Base-by-base conservation (phyloP, 257 asterid species). In the Nicotiana sylvestris region DNA sequence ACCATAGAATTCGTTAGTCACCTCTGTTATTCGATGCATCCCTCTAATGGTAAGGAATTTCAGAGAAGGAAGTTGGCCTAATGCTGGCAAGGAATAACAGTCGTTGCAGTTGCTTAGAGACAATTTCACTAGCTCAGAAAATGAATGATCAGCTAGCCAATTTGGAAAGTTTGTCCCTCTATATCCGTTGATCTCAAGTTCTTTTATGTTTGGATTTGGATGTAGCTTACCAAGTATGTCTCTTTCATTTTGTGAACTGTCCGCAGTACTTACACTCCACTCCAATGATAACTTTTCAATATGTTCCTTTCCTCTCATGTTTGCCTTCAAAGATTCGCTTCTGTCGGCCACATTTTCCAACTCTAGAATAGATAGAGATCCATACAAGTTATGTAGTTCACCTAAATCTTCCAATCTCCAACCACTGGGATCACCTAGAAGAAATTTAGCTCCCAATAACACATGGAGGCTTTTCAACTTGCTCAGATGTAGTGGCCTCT, bases 21-120 rank as follows among this genome's bases (percentile, higher is more conserved):
- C 32, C 64, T 21, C 49, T n/a, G 39, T 16, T 60, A 82, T 18
- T 51, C 27, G 30, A 18, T 21, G 21, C 76, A 76, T 51, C 21
- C 65, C 57, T 0, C 5, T 7, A 30, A 82, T 43, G 3, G n/a
- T 18, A 9, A 82, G 85, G 27, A 9, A 25, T 21, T 74, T 77
- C 62, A 83, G 9, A 32, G 25, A 64, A 11, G 68, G 77, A 12
- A 83, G 66, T 55, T 76, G 78, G 16, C 82, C 85, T 11, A 77
- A 7, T 17, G 82, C 49, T 29, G 85, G 85, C 77, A 77, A 33
- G 16, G 49, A 65, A 77, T n/a, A 5, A 29, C 85, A 83, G 62
- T 77, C 13, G 30, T 21, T 9, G 46, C 85, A 83, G 9, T 66
- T 6, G 6, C 33, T 18, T 27, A 83, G 43, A 25, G 1, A 25